phyloP scores from a whole-genome alignment of 1,284 basidiomycete genomes.

The Boletus smithii region DNA sequence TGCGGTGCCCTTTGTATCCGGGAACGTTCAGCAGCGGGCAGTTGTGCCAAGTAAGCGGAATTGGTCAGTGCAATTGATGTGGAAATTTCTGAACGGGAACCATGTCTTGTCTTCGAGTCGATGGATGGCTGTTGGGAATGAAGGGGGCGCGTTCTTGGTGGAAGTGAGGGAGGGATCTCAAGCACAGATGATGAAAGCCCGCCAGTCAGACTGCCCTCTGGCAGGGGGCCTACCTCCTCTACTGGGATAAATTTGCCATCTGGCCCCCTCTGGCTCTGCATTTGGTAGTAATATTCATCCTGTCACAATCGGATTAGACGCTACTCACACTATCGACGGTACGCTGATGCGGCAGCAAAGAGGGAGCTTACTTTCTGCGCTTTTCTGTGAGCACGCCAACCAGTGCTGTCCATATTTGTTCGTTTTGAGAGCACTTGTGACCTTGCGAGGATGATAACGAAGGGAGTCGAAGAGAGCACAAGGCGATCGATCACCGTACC shows the following conservation, averaged over 20 bases:
- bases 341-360: neutral
- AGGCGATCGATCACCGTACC: too few relatives aligned
- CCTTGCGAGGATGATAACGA: neutral
- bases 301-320: conserved; percentile 24
- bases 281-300: conserved; percentile 40
- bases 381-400: conserved; percentile 61
- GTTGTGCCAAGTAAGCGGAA: conserved; percentile 42
- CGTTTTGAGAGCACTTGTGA: neutral
- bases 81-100: conserved; percentile 12
- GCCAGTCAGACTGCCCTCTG: conserved; percentile 48
- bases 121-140: conserved; percentile 6
- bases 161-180: conserved; percentile 33
- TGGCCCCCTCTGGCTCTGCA: conserved; percentile 41
- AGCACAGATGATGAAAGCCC: conserved; percentile 39
- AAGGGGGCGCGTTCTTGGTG: conserved; percentile 33
- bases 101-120: conserved; percentile 5
- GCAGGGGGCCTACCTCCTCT: conserved; percentile 55
- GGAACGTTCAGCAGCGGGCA: conserved; percentile 65
- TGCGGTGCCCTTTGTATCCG: conserved; percentile 50
- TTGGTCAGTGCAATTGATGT: conserved; percentile 15
- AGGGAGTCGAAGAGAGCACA: neutral
- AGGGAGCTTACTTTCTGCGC: conserved; percentile 42
- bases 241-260: conserved; percentile 53
- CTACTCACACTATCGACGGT: neutral
- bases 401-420: conserved; percentile 58